A percentile compares a stretch with the other conserved stretches of the same genome.
These are phyloP conservation scores for Yamadazyma philogaea DNA, from an alignment of 805 yeast genomes.

Conservation along the genomic window DNA sequence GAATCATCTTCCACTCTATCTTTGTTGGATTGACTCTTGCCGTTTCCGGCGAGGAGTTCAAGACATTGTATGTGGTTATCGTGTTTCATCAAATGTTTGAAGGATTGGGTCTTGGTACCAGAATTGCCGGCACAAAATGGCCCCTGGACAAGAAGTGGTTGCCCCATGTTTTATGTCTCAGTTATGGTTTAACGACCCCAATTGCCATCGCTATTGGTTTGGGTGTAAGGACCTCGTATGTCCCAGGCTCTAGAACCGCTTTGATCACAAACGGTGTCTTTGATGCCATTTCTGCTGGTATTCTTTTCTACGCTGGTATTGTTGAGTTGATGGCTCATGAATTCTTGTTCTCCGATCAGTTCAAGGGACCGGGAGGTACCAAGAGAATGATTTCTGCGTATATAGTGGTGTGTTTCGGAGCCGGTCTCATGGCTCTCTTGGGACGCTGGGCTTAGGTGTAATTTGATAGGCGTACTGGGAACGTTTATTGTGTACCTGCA, in stretches of 20 bases:
- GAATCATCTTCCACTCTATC: constrained; percentile 78
- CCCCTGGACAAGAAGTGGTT: constrained; percentile 38
- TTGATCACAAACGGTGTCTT: constrained; percentile 68
- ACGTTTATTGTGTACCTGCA: background rate
- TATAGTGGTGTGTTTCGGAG: constrained; percentile 57
- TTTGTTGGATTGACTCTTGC: constrained; percentile 78
- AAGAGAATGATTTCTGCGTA: constrained; percentile 52
- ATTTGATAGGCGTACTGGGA: background rate
- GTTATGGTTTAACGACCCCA: constrained; percentile 62
- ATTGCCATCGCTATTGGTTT: constrained; percentile 75
- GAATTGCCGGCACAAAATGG: constrained; percentile 45
- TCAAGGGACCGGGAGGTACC: constrained; percentile 57
- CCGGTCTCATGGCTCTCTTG: constrained; percentile 73
- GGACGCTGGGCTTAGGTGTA: constrained; percentile 63
- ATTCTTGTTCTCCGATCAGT: constrained; percentile 58
- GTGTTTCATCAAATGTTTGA: constrained; percentile 81
- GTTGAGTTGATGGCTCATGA: constrained; percentile 82
- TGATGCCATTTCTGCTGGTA: constrained; percentile 76
- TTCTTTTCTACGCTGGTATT: constrained; percentile 70
- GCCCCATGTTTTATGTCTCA: constrained; percentile 57
- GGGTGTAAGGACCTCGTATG: constrained; percentile 63
- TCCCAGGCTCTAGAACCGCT: constrained; percentile 56
- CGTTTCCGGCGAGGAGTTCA: constrained; percentile 74
- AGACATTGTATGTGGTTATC: constrained; percentile 64
- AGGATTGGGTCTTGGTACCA: constrained; percentile 81